Conservation (phyloP, 2,329 filamentous ascomycete species). For the Aspergillus awamori region DNA sequence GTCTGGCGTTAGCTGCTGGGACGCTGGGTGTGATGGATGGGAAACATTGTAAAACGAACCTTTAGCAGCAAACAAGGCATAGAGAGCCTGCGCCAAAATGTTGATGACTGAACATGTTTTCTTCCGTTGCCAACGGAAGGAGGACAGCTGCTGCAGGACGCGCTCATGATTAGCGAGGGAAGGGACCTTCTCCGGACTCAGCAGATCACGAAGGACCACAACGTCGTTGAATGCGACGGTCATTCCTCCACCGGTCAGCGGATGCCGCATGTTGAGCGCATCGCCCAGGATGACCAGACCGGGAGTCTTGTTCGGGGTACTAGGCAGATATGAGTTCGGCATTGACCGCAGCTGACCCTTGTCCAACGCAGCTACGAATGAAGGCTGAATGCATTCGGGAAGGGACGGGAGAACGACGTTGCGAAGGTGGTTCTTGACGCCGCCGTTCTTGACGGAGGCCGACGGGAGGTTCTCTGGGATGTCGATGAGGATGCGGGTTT, state of each 20-base stretch:
- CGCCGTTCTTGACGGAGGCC: conserved; percentile 73
- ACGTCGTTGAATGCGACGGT: conserved; percentile 96
- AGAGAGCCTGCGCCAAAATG: conserved; percentile 93
- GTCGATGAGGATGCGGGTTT: conserved; percentile 88
- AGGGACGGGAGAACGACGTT: conserved; percentile 79
- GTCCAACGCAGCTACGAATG: conserved; percentile 75
- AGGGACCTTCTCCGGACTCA: conserved; percentile 70
- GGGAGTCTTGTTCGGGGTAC: conserved; percentile 69
- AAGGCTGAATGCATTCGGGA: conserved; percentile 70
- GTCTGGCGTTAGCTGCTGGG: conserved; percentile 11
- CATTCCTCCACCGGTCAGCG: conserved; percentile 95
- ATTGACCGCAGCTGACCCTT: conserved; percentile 81
- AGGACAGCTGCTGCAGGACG: conserved; percentile 68
- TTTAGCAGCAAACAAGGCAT: conserved; percentile 86
- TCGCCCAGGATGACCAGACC: conserved; percentile 86
- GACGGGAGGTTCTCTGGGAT: conserved; percentile 76
- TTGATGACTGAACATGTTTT: conserved; percentile 85
- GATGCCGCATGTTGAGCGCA: conserved; percentile 99
- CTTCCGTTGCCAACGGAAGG: conserved; percentile 89
- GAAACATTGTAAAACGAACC: conserved; percentile 39
- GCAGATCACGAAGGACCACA: conserved; percentile 71
- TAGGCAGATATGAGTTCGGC: conserved; percentile 93
- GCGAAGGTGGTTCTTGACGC: conserved; percentile 80
- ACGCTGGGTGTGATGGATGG: neutral
- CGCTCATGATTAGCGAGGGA: conserved; percentile 67